phyloP scores from a whole-genome alignment of 495 filamentous ascomycete genomes.

The Penicillium desertorum region DNA sequence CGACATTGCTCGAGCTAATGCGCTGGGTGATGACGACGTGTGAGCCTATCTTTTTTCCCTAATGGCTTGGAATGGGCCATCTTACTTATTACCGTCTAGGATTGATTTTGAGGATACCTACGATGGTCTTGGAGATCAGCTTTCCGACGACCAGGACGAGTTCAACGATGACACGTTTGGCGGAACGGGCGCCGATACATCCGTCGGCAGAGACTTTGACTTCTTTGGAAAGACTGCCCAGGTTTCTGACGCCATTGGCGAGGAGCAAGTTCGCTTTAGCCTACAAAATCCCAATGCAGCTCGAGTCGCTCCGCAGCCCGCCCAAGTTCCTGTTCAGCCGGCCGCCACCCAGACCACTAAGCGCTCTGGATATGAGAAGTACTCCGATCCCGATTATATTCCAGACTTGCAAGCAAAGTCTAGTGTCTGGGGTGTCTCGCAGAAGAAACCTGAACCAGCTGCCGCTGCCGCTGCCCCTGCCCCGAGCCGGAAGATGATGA shows the following conservation, averaged over 20 bases:
- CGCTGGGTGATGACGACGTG: slow-evolving; percentile 67
- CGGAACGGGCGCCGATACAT: slow-evolving; percentile 38
- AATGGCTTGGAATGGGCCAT: neutral
- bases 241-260: slow-evolving; percentile 77
- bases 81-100: slow-evolving; percentile 32
- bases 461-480: slow-evolving; percentile 21
- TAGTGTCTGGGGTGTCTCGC: slow-evolving; percentile 84
- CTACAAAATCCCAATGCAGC: slow-evolving; percentile 59
- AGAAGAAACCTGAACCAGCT: slow-evolving; percentile 48
- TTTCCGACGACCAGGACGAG: slow-evolving; percentile 89
- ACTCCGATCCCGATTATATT: slow-evolving; percentile 70
- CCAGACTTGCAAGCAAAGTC: slow-evolving; percentile 88
- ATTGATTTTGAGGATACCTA: slow-evolving; percentile 98
- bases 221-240: slow-evolving; percentile 91
- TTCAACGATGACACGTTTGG: slow-evolving; percentile 99
- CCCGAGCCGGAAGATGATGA: slow-evolving; percentile 72
- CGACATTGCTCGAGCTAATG: slow-evolving; percentile 59
- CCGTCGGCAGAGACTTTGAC: slow-evolving; percentile 90
- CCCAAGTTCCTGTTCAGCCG: slow-evolving; percentile 16
- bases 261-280: slow-evolving; percentile 81
- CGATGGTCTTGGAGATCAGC: slow-evolving; percentile 87
- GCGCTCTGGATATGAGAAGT: slow-evolving; percentile 84
- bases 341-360: slow-evolving; percentile 43
- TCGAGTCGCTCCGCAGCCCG: slow-evolving; percentile 34
- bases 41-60: slow-evolving; percentile 47